A percentile compares a stretch with the other conserved stretches of the same genome.
These are phyloP conservation scores for Mycena olivaceomarginata DNA, from an alignment of 768 basidiomycete genomes.

Conservation along the genomic window DNA sequence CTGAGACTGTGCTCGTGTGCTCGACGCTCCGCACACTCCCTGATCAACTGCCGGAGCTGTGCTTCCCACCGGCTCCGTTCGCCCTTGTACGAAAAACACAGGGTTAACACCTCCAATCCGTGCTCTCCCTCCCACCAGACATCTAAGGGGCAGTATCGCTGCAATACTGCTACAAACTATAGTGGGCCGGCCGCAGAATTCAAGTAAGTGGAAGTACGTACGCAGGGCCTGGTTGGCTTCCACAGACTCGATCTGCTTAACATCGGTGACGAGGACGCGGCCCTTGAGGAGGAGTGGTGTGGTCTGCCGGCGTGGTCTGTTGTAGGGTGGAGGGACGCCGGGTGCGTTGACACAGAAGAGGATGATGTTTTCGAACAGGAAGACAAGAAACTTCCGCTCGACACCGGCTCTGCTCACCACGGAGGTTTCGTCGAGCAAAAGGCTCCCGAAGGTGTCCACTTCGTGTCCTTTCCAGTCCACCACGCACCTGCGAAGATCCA, in stretches of 20 bases:
- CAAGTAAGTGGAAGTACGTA: neutral
- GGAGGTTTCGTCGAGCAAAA: conserved; percentile 95
- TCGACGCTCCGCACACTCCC: neutral
- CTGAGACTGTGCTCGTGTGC: neutral
- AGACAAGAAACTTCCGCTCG: conserved; percentile 97
- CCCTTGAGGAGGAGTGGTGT: neutral
- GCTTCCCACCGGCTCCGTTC: neutral
- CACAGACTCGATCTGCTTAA: neutral
- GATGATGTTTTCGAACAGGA: conserved; percentile 98
- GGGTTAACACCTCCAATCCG: neutral
- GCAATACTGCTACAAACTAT: neutral
- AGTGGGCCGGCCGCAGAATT: neutral
- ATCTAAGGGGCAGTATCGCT: neutral
- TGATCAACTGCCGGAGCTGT: neutral
- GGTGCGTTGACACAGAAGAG: conserved; percentile 95
- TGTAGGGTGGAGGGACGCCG: neutral
- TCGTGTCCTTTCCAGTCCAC: conserved; percentile 99
- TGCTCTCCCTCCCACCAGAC: neutral
- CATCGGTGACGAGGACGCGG: neutral
- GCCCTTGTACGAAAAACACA: neutral
- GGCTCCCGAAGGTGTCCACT: conserved; percentile 92
- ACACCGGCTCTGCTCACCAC: conserved; percentile 95
- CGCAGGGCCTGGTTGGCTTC: neutral
- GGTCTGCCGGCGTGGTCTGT: neutral
- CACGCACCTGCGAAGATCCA: conserved; percentile 87